A percentile compares a stretch with the other conserved stretches of the same genome.
Conservation (phyloP, 202 grass and related monocot genomes). For the Schoenoplectus tabernaemontani region DNA sequence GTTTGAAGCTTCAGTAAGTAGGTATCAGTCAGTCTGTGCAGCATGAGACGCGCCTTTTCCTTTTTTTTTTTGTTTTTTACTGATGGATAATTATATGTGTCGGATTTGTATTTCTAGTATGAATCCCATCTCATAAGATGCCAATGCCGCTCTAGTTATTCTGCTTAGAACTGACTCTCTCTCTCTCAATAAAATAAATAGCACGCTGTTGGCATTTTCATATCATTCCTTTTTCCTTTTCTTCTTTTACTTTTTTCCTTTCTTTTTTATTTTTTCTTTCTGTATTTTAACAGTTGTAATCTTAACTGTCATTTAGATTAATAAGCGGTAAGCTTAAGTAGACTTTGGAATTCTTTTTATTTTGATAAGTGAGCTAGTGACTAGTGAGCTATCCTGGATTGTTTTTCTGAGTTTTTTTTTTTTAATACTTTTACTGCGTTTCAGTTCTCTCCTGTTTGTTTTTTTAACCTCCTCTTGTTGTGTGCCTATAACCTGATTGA, state of each 20-base stretch:
- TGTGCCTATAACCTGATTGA: neutral
- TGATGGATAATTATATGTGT: neutral
- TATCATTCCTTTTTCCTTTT: neutral
- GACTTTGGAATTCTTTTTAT: neutral
- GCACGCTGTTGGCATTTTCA: neutral
- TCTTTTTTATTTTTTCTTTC: neutral
- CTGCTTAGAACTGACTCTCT: neutral
- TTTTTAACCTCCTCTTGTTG: neutral
- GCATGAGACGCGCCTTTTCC: neutral
- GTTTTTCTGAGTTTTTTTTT: neutral
- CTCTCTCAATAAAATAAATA: constrained; percentile 1
- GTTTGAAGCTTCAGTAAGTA: neutral
- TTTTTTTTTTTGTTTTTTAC: too few relatives aligned
- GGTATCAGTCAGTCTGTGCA: neutral
- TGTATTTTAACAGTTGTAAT: neutral
- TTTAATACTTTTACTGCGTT: neutral
- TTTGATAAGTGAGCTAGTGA: neutral
- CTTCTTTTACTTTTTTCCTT: neutral
- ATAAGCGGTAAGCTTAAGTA: neutral
- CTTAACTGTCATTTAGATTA: neutral
- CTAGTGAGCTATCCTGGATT: neutral
- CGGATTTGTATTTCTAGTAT: constrained; percentile 4
- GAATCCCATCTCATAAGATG: neutral
- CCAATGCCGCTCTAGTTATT: neutral
- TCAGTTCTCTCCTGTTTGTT: neutral